These are phyloP conservation scores for Sanguinoderma infundibulare DNA, from an alignment of 1,284 basidiomycete genomes.

Conservation along the genomic window DNA sequence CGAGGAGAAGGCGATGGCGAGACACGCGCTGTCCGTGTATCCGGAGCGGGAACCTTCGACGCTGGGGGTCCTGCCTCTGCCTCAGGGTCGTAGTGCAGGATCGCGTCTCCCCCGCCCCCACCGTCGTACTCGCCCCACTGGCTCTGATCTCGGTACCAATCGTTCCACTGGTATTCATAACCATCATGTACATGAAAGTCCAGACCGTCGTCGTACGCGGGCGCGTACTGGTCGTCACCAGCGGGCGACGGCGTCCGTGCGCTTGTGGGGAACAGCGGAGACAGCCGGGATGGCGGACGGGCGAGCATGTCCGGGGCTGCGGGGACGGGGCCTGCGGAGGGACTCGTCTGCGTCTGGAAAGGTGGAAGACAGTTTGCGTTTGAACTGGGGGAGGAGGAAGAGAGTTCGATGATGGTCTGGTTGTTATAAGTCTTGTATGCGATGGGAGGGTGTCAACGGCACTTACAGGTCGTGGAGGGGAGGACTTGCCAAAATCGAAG, in stretches of 20 bases:
- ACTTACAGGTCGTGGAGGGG: slow-evolving; percentile 19
- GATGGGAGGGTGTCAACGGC: not conserved
- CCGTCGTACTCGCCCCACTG: slow-evolving; percentile 26
- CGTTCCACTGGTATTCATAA: slow-evolving; percentile 19
- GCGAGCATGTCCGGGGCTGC: not conserved
- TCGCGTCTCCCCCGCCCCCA: slow-evolving; percentile 34
- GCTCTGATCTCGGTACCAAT: slow-evolving; percentile 17
- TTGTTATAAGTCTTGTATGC: slow-evolving; percentile 34
- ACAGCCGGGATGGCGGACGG: not conserved
- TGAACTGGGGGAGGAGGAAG: slow-evolving; percentile 30
- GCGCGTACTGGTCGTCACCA: slow-evolving; percentile 10
- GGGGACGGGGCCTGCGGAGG: slow-evolving; percentile 8
- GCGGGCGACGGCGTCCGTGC: slow-evolving; percentile 12
- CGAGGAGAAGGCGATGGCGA: too few species aligned
- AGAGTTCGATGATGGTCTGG: slow-evolving; percentile 17
- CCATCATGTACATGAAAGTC: slow-evolving; percentile 7
- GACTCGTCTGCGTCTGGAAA: slow-evolving; percentile 4
- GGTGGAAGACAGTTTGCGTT: slow-evolving; percentile 28
- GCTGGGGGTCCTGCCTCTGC: slow-evolving; percentile 8
- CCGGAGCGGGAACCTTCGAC: not conserved
- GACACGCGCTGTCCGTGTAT: too few species aligned
- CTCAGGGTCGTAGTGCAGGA: slow-evolving; percentile 42
- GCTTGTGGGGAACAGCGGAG: not conserved
- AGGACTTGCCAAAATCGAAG: slow-evolving; percentile 1
- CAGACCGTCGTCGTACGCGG: not conserved